phyloP scores from a whole-genome alignment of 768 basidiomycete genomes.

The Trametes maxima region DNA sequence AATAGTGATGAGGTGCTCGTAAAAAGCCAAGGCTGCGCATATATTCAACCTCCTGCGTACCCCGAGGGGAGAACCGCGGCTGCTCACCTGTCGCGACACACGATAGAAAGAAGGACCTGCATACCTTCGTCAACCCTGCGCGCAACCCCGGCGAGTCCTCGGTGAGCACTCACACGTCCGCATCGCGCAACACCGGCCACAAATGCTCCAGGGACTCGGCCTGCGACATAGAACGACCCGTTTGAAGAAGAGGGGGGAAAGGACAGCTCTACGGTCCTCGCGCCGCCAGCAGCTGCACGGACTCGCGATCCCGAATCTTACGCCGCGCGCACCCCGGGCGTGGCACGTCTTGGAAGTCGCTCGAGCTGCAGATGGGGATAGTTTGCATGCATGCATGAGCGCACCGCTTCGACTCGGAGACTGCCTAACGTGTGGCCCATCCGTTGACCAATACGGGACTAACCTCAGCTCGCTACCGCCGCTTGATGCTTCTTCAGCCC shows the following conservation, averaged over 20 bases:
- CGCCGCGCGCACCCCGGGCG: too few relatives aligned
- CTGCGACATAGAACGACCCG: constrained; percentile 4
- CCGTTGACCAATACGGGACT: too few relatives aligned
- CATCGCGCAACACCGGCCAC: constrained; percentile 4
- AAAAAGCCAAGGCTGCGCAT: constrained; percentile 7
- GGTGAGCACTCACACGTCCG: constrained; percentile 7
- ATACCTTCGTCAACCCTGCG: not conserved
- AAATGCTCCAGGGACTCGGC: constrained; percentile 1
- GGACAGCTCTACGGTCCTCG: not conserved
- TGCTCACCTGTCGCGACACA: constrained; percentile 18
- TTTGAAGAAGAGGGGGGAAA: not conserved
- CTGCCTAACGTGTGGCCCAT: too few relatives aligned
- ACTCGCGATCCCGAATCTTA: not conserved
- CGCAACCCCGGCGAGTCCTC: not conserved
- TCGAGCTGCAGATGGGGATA: too few relatives aligned
- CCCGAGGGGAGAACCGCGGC: not conserved
- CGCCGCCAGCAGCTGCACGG: constrained; percentile 8
- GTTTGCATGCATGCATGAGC: too few relatives aligned
- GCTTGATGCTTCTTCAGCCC: not conserved
- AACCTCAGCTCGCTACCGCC: too few relatives aligned
- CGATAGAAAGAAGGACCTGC: constrained; percentile 16
- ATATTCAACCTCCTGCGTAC: not conserved
- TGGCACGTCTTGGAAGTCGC: too few relatives aligned
- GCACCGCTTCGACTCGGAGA: too few relatives aligned
- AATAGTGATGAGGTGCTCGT: constrained; percentile 22